A percentile compares a stretch with the other conserved stretches of the same genome.
Evolutionary conservation across 345 rosid genomes (phyloP).

Genomic region (Gossypium mustelinum): DNA sequence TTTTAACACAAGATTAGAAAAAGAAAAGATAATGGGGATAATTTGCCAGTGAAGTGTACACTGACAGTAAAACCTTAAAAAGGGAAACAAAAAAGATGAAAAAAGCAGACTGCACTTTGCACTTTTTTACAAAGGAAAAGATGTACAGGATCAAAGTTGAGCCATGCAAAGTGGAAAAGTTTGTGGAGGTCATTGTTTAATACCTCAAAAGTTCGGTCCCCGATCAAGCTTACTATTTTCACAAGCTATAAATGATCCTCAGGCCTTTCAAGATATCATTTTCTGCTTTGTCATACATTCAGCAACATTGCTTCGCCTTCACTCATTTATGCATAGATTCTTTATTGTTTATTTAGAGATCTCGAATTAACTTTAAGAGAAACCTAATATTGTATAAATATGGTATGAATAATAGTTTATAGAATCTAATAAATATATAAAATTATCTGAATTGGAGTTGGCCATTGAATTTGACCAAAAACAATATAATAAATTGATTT

Average conservation of each 20-base stretch:
- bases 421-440: too few relatives aligned
- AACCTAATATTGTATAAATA: too few relatives aligned
- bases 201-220: not conserved
- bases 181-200: constrained; percentile 9
- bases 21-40: not conserved
- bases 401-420: too few relatives aligned
- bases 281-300: constrained; percentile 9
- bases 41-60: not conserved
- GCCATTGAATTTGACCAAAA: too few relatives aligned
- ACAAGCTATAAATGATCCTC: constrained; percentile 7
- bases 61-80: not conserved
- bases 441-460: too few relatives aligned
- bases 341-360: not conserved
- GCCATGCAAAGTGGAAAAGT: constrained; percentile 15
- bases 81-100: not conserved
- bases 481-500: too few relatives aligned
- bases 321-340: not conserved
- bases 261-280: constrained; percentile 6
- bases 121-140: constrained; percentile 17
- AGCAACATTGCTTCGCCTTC: constrained; percentile 16
- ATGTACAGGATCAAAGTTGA: constrained; percentile 14
- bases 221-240: not conserved
- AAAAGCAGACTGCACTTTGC: constrained; percentile 22
- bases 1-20: not conserved
- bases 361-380: too few relatives aligned